These are phyloP conservation scores for Tylopilus sp. DNA, from an alignment of 1,284 basidiomycete genomes.

Conservation along the genomic window DNA sequence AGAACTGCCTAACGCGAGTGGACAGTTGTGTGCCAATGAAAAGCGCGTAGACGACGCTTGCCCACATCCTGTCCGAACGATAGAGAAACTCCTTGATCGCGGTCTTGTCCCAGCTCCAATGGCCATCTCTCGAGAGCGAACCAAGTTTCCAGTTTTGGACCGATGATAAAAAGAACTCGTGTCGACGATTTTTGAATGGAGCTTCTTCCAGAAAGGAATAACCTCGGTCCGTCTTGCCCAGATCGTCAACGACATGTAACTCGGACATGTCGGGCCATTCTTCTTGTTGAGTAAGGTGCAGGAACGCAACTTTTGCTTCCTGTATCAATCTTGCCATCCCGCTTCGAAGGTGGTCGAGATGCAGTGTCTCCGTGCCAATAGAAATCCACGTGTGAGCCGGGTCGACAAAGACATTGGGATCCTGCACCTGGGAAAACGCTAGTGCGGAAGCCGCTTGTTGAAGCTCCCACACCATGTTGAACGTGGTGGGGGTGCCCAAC, in stretches of 20 bases:
- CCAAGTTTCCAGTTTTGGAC: background rate
- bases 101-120: background rate
- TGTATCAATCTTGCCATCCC: background rate
- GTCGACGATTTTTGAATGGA: background rate
- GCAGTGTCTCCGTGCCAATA: background rate
- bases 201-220: background rate
- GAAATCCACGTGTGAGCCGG: background rate
- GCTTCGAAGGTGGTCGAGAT: background rate
- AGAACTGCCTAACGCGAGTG: background rate
- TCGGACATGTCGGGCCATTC: background rate
- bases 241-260: background rate
- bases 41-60: background rate
- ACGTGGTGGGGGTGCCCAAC: background rate
- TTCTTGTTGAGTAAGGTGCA: background rate
- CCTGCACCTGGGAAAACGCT: background rate
- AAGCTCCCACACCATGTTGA: background rate
- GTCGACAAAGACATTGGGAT: background rate
- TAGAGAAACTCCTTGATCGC: background rate
- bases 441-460: background rate
- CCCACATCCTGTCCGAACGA: background rate
- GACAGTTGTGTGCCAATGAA: background rate
- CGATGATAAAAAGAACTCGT: background rate
- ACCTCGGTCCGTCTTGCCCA: background rate
- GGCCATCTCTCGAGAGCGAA: background rate
- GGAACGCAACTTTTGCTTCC: background rate